These are phyloP conservation scores for Laetiporus sulphureus DNA, from an alignment of 1,284 basidiomycete species.

Conservation along the genomic window DNA sequence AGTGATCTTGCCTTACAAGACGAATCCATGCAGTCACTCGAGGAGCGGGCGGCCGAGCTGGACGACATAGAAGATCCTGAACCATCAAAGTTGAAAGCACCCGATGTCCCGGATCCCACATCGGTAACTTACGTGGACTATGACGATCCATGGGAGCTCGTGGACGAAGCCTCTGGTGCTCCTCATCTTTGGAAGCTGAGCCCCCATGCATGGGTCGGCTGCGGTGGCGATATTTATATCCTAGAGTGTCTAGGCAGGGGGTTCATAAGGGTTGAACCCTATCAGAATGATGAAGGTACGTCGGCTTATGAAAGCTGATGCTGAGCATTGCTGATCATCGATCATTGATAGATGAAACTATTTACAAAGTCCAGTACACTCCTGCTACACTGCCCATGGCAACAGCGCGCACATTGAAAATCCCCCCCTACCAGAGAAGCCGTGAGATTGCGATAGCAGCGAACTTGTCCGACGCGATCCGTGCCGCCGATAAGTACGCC, in stretches of 20 bases:
- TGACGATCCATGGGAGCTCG: conserved; percentile 70
- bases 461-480: conserved; percentile 50
- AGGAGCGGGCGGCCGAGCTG: conserved; percentile 30
- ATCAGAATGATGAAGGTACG: conserved; percentile 34
- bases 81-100: conserved; percentile 11
- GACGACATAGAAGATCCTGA: conserved; percentile 10
- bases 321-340: no score
- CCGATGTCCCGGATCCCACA: conserved; percentile 45
- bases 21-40: conserved; percentile 43
- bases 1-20: conserved; percentile 29
- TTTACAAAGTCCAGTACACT: conserved; percentile 45
- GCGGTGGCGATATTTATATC: conserved; percentile 69
- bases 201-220: conserved; percentile 73
- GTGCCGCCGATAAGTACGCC: conserved; percentile 66
- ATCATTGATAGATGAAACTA: conserved; percentile 14
- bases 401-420: conserved; percentile 38
- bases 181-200: conserved; percentile 48
- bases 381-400: conserved; percentile 42
- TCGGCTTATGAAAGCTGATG: conserved; percentile 8
- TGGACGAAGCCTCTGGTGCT: conserved; percentile 43
- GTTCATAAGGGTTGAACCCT: conserved; percentile 61
- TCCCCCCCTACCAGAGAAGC: conserved; percentile 50
- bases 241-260: conserved; percentile 77
- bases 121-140: conserved; percentile 78
- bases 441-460: conserved; percentile 48